Conservation (phyloP, 2,329 filamentous ascomycete species). For the Clarireedia paspali region DNA sequence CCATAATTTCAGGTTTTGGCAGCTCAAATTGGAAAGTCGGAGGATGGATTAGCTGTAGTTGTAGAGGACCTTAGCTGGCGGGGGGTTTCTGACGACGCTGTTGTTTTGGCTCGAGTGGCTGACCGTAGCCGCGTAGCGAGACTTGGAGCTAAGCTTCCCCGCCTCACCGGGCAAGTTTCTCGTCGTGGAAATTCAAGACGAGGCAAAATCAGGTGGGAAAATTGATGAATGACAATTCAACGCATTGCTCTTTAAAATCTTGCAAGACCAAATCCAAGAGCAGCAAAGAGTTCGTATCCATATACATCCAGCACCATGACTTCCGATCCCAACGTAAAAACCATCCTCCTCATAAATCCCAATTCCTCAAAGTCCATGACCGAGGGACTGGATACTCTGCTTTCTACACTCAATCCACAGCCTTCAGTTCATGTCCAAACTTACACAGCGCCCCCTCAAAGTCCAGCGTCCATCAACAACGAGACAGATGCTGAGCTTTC, state of each 20-base stretch:
- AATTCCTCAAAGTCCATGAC: slow-evolving; percentile 73
- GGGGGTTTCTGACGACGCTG: slow-evolving; percentile 19
- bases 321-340: slow-evolving; percentile 20
- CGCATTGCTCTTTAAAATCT: too few species aligned
- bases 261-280: too few species aligned
- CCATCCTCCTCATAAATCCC: slow-evolving; percentile 68
- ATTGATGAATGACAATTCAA: neutral
- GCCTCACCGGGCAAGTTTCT: slow-evolving; percentile 1
- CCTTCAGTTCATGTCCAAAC: slow-evolving; percentile 24
- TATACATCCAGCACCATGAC: neutral
- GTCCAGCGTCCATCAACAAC: slow-evolving; percentile 73
- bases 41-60: slow-evolving; percentile 6
- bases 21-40: slow-evolving; percentile 12
- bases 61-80: slow-evolving; percentile 1
- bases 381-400: slow-evolving; percentile 46
- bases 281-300: too few species aligned
- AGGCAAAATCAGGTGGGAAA: neutral
- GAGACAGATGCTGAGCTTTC: slow-evolving; percentile 59
- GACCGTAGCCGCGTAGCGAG: slow-evolving; percentile 8
- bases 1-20: slow-evolving; percentile 24
- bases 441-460: slow-evolving; percentile 54
- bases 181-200: neutral
- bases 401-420: slow-evolving; percentile 28
- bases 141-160: slow-evolving; percentile 2
- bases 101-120: slow-evolving; percentile 10